Conservation (phyloP, 2,329 filamentous ascomycete genomes). For the Neonectria punicea region DNA sequence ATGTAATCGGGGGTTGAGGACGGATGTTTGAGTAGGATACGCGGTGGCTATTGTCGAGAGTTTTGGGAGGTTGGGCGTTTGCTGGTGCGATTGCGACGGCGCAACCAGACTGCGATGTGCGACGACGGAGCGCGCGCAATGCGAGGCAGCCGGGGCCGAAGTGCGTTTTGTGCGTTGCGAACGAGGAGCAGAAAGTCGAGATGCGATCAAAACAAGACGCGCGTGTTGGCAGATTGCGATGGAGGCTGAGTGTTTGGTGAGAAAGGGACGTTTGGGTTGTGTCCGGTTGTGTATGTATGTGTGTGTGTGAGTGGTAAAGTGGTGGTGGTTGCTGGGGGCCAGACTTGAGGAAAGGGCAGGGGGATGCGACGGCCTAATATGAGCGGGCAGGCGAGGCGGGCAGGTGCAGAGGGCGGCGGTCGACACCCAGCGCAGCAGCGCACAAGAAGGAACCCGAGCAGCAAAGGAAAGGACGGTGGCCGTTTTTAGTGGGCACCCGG, state of each 20-base stretch:
- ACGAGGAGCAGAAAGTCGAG: neutral
- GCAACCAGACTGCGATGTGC: constrained; percentile 13
- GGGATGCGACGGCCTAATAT: constrained; percentile 41
- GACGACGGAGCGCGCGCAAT: constrained; percentile 30
- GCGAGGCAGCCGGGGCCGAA: neutral
- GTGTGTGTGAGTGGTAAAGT: constrained; percentile 35
- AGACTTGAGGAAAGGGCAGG: constrained; percentile 35
- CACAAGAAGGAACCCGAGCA: constrained; percentile 1
- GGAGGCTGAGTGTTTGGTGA: constrained; percentile 4
- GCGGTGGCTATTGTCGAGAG: constrained; percentile 15
- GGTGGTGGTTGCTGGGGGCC: constrained; percentile 37
- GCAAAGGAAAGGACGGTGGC: constrained; percentile 8
- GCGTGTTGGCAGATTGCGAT: neutral
- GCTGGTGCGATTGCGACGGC: constrained; percentile 40
- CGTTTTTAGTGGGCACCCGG: constrained; percentile 23
- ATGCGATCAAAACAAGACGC: neutral
- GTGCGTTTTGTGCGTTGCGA: neutral
- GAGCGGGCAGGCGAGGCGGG: constrained; percentile 26
- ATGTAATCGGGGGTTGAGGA: neutral
- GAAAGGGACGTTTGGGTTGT: neutral
- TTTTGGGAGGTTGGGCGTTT: constrained; percentile 22
- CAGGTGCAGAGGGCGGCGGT: constrained; percentile 5
- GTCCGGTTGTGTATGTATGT: constrained; percentile 1
- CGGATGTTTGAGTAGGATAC: constrained; percentile 7
- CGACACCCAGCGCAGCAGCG: neutral